Evolutionary conservation across 768 basidiomycete genomes (phyloP), one percentile per base, ranked within the genome.

Genomic region (Leccinellum albellum): DNA sequence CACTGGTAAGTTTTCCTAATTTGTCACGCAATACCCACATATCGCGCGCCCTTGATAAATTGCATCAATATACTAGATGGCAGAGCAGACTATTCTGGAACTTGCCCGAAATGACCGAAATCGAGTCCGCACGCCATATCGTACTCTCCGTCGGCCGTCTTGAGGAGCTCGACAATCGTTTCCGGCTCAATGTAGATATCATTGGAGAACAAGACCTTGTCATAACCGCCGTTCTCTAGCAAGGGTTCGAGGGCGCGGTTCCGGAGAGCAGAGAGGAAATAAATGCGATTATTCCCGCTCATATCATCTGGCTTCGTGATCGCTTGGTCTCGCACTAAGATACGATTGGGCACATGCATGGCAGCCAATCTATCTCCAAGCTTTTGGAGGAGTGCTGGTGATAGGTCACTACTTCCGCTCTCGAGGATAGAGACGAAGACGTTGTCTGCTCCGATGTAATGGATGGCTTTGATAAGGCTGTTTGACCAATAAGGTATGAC

Each of bases 51-150:
- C 65, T 66, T 44, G n/a, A 8, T 8, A n/a, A n/a, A 17, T 1
- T 42, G 31, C 3, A 31, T 58, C 51, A 60, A 29, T 6, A 12
- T 13, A 26, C 3, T 6, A 29, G 10, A 56, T 5, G 37, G 2
- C 1, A n/a, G 48, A 52, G 7, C 15, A 29, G 14, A 23, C 20
- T 2, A 20, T 73, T 42, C 64, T 59, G 26, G 61, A 58, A 7
- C 68, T 35, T 37, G 73, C 73, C 73, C 73, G 7, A 64, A 76
- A 31, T 67, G 56, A 12, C 54, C 54, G 28, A 75, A 75, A 62
- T 79, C 78, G 57, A 78, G 62, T 6, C 70, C 77, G 54, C 78
- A 79, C 14, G 68, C 77, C 70, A 78, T 73, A 56, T 79, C 78
- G 51, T 74, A 77, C 21, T 73, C 68, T 13, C 75, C 76, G 23